A percentile compares a stretch with the other conserved stretches of the same genome.
These are phyloP conservation scores for Globisporangium camurandrum DNA, from an alignment of 352 stramenopile genomes.

Conservation along the genomic window DNA sequence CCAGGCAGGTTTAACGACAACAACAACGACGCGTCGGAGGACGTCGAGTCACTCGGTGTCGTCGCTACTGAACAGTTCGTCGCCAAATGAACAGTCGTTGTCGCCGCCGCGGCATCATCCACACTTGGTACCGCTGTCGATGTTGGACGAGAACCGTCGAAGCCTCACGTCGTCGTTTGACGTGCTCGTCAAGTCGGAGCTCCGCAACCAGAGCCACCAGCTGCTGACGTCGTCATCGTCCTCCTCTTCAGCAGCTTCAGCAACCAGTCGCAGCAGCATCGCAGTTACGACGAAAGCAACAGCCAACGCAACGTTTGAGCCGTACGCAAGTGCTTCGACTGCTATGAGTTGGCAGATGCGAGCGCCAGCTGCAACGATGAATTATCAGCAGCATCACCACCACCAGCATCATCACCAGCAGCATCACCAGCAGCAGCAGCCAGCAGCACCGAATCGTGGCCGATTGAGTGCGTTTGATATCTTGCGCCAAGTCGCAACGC, in stretches of 20 bases:
- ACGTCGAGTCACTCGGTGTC: conserved; percentile 57
- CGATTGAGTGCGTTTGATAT: conserved; percentile 79
- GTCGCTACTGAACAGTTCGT: conserved; percentile 62
- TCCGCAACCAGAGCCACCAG: conserved; percentile 17
- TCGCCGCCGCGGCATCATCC: conserved; percentile 16
- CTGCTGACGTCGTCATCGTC: conserved; percentile 11
- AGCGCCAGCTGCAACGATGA: too few species aligned
- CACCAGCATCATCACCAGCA: too few species aligned
- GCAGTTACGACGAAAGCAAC: neutral
- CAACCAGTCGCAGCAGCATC: neutral
- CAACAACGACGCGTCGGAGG: conserved; percentile 22
- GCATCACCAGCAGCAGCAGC: neutral
- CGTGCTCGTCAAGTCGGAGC: conserved; percentile 57
- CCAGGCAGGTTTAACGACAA: neutral
- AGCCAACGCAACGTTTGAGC: conserved; percentile 9
- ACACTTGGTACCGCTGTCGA: conserved; percentile 25
- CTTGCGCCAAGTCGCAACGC: conserved; percentile 64
- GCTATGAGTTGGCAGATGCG: too few species aligned
- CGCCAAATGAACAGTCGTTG: conserved; percentile 29
- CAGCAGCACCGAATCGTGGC: conserved; percentile 9
- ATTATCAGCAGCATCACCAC: too few species aligned
- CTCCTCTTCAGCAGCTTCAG: conserved; percentile 1
- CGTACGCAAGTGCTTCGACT: conserved; percentile 13
- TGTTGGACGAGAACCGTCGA: conserved; percentile 20
- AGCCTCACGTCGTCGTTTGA: conserved; percentile 16